Conservation (phyloP, 257 asterid genomes). For the Datura wrightii region DNA sequence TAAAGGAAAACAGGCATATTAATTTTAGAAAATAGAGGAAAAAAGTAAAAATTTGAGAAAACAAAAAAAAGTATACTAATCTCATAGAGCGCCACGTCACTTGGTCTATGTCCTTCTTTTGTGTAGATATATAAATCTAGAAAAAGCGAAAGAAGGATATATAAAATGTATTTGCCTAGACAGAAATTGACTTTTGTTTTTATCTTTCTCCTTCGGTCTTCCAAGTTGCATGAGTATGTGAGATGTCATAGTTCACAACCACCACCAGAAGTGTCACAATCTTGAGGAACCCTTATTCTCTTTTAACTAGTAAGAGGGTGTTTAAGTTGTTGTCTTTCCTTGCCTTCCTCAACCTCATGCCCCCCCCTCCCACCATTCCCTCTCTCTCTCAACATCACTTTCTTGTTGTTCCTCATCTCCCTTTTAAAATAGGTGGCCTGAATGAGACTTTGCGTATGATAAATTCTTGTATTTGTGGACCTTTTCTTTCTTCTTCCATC, state of each 20-base stretch:
- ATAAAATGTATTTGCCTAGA: not conserved
- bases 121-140: not conserved
- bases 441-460: conserved; percentile 47
- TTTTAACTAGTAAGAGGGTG: conserved; percentile 24
- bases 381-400: conserved; percentile 33
- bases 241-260: conserved; percentile 37
- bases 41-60: too few relatives aligned
- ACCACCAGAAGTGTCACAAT: conserved; percentile 44
- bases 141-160: not conserved
- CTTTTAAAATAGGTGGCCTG: conserved; percentile 58
- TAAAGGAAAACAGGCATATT: too few relatives aligned
- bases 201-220: conserved; percentile 3
- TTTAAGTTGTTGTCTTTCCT: not conserved
- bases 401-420: conserved; percentile 50
- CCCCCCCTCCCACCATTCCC: not conserved
- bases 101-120: too few relatives aligned
- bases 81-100: too few relatives aligned
- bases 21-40: too few relatives aligned
- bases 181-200: conserved; percentile 11
- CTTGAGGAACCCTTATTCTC: conserved; percentile 51
- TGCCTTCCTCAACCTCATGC: not conserved
- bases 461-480: conserved; percentile 57
- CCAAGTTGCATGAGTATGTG: conserved; percentile 36
- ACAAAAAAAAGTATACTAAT: too few relatives aligned
- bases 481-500: conserved; percentile 36